Conservation (phyloP, 176 grass and related monocot genomes). For the Phoenix roebelenii region DNA sequence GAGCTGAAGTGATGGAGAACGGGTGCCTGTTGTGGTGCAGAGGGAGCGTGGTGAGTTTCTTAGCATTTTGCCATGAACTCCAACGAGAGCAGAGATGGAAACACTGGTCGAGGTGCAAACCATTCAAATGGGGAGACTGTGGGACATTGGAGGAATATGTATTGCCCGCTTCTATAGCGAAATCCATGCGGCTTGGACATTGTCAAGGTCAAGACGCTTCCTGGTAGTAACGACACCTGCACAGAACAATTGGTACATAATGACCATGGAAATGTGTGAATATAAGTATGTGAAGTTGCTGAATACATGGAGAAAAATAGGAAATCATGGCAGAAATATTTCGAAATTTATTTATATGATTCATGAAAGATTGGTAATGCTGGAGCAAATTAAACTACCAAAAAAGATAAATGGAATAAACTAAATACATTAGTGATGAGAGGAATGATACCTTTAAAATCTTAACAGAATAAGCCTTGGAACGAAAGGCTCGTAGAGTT, state of each 20-base stretch:
- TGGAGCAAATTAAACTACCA: too few relatives aligned
- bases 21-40: slow-evolving; percentile 57
- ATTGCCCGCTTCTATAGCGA: slow-evolving; percentile 94
- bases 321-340: too few relatives aligned
- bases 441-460: slow-evolving; percentile 60
- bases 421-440: too few relatives aligned
- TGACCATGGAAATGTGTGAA: too few relatives aligned
- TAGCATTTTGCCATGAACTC: not conserved
- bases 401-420: too few relatives aligned
- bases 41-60: not conserved
- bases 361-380: too few relatives aligned
- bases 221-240: slow-evolving; percentile 81
- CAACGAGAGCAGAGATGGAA: not conserved
- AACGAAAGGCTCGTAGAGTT: slow-evolving; percentile 66
- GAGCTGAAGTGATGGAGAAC: slow-evolving; percentile 97
- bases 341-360: too few relatives aligned
- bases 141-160: slow-evolving; percentile 96
- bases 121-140: slow-evolving; percentile 95
- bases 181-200: slow-evolving; percentile 98
- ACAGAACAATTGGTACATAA: not conserved
- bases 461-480: slow-evolving; percentile 77
- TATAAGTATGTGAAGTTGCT: too few relatives aligned
- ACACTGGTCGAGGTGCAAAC: slow-evolving; percentile 16
- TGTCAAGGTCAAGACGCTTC: slow-evolving; percentile 87
- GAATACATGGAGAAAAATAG: too few relatives aligned